Conservation (phyloP, 129 eudicot species). For the Flaveria trinervia region DNA sequence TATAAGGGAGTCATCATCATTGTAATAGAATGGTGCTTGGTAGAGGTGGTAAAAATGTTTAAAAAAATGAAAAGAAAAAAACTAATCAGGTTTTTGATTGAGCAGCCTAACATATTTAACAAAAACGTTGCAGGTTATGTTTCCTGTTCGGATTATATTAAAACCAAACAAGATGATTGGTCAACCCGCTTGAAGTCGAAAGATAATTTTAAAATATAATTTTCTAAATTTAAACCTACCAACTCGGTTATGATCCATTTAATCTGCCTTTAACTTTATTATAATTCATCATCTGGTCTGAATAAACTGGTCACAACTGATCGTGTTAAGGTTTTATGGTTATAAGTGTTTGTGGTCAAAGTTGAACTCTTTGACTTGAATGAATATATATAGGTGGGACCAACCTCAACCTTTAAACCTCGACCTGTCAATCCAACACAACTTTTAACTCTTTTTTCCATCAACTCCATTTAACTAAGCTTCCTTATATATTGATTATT, state of each 20-base stretch:
- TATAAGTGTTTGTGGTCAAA: too few species aligned
- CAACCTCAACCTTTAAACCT: too few species aligned
- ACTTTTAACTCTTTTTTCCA: too few species aligned
- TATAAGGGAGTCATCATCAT: not conserved
- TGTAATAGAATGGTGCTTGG: constrained; percentile 5
- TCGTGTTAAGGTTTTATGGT: not conserved
- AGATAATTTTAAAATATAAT: not conserved
- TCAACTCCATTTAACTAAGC: not conserved
- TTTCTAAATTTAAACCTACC: not conserved
- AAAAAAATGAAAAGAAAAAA: too few species aligned
- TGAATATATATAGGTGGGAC: too few species aligned
- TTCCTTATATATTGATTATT: not conserved
- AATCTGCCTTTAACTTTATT: not conserved
- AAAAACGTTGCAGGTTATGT: not conserved
- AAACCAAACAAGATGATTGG: not conserved
- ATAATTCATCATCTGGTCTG: too few species aligned
- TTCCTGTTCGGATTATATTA: not conserved
- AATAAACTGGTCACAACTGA: not conserved
- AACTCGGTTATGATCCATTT: not conserved
- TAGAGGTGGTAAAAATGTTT: not conserved
- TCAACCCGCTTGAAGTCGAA: not conserved
- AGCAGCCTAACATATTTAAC: not conserved
- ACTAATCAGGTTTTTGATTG: not conserved
- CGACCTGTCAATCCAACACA: too few species aligned
- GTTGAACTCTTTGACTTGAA: too few species aligned